Conservation (phyloP, 371 early-diverging fungal genomes). For the Apophysomyces sp. region DNA sequence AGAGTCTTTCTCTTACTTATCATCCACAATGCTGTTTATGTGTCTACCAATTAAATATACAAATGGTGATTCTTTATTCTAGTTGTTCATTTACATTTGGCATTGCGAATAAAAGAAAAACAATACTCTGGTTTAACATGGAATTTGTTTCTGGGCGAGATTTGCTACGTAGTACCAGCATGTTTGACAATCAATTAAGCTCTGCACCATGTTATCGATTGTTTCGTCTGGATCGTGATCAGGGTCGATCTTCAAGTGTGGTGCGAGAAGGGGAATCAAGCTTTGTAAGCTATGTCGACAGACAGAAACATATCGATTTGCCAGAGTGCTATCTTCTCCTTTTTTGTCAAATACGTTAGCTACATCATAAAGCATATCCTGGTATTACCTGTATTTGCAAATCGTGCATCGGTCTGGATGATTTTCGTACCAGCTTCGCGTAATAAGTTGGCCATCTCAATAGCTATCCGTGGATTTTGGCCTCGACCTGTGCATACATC, state of each 20-base stretch:
- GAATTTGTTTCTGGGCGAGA: not conserved
- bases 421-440: not conserved
- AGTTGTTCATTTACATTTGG: no score
- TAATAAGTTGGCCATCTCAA: not conserved
- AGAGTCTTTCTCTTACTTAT: no score
- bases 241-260: not conserved
- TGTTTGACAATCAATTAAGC: not conserved
- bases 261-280: not conserved
- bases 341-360: not conserved
- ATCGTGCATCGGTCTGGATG: not conserved
- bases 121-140: not conserved
- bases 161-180: not conserved
- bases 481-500: not conserved
- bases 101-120: no score
- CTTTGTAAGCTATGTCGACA: not conserved
- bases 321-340: not conserved
- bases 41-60: no score
- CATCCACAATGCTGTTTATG: no score
- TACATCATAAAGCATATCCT: not conserved
- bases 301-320: not conserved
- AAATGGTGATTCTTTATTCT: no score
- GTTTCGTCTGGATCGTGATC: not conserved
- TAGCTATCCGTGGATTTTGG: not conserved
- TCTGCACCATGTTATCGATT: not conserved
- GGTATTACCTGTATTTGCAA: not conserved